Evolutionary conservation across 805 yeast genomes (phyloP).

Genomic region (Kuraishia cidri): DNA sequence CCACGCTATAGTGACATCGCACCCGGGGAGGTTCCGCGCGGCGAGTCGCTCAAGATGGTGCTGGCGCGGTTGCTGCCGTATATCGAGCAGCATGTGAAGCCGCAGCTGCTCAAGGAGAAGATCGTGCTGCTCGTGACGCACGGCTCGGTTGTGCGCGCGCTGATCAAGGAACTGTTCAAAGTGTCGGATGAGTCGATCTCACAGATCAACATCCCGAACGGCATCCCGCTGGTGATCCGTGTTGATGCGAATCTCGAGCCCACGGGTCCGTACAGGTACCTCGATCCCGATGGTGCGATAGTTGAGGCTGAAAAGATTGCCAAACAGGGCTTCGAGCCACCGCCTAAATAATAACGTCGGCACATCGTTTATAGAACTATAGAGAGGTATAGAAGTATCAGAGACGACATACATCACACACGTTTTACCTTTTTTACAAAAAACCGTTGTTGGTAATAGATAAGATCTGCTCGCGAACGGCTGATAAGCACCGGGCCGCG

Average conservation of each 20-base stretch:
- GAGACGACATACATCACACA: not conserved
- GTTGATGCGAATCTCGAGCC: slow-evolving; percentile 42
- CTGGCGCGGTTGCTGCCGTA: slow-evolving; percentile 58
- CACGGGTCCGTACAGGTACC: slow-evolving; percentile 49
- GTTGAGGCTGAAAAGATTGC: slow-evolving; percentile 76
- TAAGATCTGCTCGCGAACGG: too few species aligned
- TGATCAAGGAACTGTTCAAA: slow-evolving; percentile 57
- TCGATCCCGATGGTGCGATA: slow-evolving; percentile 76
- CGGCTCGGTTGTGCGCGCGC: slow-evolving; percentile 74
- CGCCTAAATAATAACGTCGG: too few species aligned
- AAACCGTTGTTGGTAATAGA: too few species aligned
- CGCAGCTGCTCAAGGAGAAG: slow-evolving; percentile 37
- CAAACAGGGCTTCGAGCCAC: slow-evolving; percentile 50
- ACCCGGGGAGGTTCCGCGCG: slow-evolving; percentile 48
- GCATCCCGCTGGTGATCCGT: slow-evolving; percentile 68
- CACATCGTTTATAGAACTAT: too few species aligned
- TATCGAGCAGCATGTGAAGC: slow-evolving; percentile 40
- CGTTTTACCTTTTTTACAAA: not conserved
- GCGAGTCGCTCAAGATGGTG: slow-evolving; percentile 72
- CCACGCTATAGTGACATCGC: slow-evolving; percentile 32
- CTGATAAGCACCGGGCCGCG: too few species aligned
- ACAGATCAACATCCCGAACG: slow-evolving; percentile 73
- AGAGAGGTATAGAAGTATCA: not conserved
- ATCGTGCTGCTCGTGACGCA: slow-evolving; percentile 62
- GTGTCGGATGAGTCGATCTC: slow-evolving; percentile 64